Conservation (phyloP, 2,329 filamentous ascomycete species). For the Fusarium sp. region DNA sequence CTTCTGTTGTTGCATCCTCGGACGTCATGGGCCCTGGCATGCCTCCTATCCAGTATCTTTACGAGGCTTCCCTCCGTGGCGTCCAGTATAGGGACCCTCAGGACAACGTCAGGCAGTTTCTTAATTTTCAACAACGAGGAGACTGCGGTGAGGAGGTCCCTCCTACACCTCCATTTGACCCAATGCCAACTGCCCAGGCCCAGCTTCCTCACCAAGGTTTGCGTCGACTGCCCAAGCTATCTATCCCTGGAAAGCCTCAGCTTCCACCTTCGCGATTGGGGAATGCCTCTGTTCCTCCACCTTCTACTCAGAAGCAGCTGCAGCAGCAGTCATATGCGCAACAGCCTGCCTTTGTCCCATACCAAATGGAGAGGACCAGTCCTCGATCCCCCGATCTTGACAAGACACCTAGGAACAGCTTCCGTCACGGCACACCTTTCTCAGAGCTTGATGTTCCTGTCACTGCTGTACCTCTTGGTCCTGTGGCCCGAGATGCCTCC, state of each 20-base stretch:
- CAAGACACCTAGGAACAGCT: conserved; percentile 64
- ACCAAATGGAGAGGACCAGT: conserved; percentile 61
- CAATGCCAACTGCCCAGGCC: conserved; percentile 55
- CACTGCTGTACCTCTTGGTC: conserved; percentile 74
- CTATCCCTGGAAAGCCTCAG: conserved; percentile 60
- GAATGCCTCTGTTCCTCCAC: conserved; percentile 44
- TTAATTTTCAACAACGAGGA: conserved; percentile 79
- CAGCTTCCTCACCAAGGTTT: conserved; percentile 63
- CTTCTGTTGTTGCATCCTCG: conserved; percentile 89
- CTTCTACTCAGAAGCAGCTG: conserved; percentile 40
- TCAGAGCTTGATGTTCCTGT: conserved; percentile 91
- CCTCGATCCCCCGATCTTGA: conserved; percentile 65
- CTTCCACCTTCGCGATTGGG: conserved; percentile 41
- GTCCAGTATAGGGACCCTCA: conserved; percentile 81
- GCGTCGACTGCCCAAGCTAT: conserved; percentile 67
- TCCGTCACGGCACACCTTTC: conserved; percentile 85
- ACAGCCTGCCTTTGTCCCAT: conserved; percentile 55
- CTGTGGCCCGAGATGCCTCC: conserved; percentile 79
- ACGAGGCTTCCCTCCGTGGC: conserved; percentile 75
- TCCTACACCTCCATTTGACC: conserved; percentile 74
- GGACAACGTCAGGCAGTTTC: conserved; percentile 91
- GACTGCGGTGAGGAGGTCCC: conserved; percentile 63
- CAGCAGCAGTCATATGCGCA: conserved; percentile 39
- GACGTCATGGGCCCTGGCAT: conserved; percentile 82
- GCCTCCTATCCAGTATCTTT: conserved; percentile 73